Conservation (phyloP, 768 basidiomycete species). For the Cystobasidium tubakii region DNA sequence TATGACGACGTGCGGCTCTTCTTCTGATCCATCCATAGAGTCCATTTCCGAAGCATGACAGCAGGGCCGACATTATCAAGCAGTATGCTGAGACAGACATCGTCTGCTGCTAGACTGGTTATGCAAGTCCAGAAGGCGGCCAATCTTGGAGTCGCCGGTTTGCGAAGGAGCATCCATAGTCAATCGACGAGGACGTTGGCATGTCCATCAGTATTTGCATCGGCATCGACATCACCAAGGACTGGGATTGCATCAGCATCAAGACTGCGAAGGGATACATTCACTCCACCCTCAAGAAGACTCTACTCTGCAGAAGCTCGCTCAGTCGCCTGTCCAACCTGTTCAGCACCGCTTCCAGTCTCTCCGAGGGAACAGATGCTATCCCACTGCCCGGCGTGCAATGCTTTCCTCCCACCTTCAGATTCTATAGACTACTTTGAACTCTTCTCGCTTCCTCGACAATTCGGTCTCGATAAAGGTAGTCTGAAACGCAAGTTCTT, state of each 20-base stretch:
- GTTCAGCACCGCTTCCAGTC: constrained; percentile 26
- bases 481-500: constrained; percentile 48
- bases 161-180: background rate
- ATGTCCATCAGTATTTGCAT: no score
- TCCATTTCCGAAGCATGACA: background rate
- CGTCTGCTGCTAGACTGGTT: background rate
- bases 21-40: background rate
- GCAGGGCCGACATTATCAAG: background rate
- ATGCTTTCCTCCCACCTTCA: constrained; percentile 46
- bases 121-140: background rate
- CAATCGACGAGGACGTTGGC: background rate
- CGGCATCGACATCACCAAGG: no score
- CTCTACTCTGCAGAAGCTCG: constrained; percentile 3
- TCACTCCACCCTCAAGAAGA: background rate
- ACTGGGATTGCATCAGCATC: no score
- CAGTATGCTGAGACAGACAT: background rate
- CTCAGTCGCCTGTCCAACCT: constrained; percentile 45
- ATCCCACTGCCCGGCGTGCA: constrained; percentile 49
- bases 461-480: constrained; percentile 47
- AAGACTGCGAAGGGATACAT: background rate
- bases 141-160: background rate
- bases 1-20: background rate
- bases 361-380: constrained; percentile 20
- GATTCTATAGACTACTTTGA: constrained; percentile 47
- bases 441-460: constrained; percentile 46